Base-by-base conservation (phyloP, 192 early-diverging fungal genomes). In the Phlyctochytrium bullatum region DNA sequence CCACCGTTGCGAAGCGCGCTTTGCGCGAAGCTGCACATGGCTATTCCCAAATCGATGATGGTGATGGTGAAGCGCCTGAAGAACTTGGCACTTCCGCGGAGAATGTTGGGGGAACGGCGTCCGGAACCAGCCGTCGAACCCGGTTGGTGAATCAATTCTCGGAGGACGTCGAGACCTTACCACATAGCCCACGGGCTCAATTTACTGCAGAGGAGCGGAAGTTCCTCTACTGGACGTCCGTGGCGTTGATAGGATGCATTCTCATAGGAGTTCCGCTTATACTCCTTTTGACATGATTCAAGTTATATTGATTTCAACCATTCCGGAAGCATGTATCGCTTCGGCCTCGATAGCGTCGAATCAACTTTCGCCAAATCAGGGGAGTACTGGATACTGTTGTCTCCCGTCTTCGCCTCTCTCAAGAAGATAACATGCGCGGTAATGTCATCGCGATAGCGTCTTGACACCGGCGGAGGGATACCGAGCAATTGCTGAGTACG, bases 351-450 rank as follows among this genome's bases (percentile, higher is more conserved):
- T n/a, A n/a, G n/a, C n/a, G n/a, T n/a, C n/a, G n/a, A n/a, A n/a
- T n/a, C n/a, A n/a, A n/a, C n/a, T n/a, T n/a, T n/a, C n/a, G n/a
- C n/a, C n/a, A n/a, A n/a, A n/a, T n/a, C n/a, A n/a, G n/a, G n/a
- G n/a, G n/a, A n/a, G n/a, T n/a, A n/a, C n/a, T n/a, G n/a, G n/a
- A n/a, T n/a, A n/a, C n/a, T n/a, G n/a, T n/a, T n/a, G n/a, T n/a
- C n/a, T n/a, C n/a, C n/a, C n/a, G n/a, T n/a, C n/a, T n/a, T n/a
- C n/a, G n/a, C n/a, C 16, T 64, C 65, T 34, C 61, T 59, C 31
- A 85, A 83, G 28, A 76, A 78, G 14, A 82, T 24, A 16, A 85
- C 79, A 47, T 73, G 76, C 25, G 77, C 80, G 1, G 83, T 85
- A 27, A 85, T 77, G 61, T 85, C 83, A 53, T 85, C 83, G 23